Evolutionary conservation across 2,329 filamentous ascomycete species (phyloP), one percentile per base, ranked within the genome.

Genomic region (Pseudogymnoascus sp.): DNA sequence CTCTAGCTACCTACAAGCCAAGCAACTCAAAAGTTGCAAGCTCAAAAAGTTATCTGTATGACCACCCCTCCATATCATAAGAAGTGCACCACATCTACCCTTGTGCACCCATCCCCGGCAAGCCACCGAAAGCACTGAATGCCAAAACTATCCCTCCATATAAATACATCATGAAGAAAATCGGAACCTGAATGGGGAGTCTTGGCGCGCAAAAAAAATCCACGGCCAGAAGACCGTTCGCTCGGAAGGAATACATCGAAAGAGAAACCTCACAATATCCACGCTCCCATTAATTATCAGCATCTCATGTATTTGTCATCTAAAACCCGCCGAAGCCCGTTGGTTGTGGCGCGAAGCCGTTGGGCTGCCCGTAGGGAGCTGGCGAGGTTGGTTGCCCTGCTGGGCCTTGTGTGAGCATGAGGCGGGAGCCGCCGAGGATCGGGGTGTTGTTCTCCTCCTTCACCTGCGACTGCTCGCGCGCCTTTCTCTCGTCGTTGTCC

Each of bases 401-500:
- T 25, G 93, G 90, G 8, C 92, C 94, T 71, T 95, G 92, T 37
- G 94, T 99, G 69, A 99, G 89, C 92, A 99, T 96, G 60, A 99
- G 83, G 60, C 94, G 87, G 67, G 87, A 88, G 65, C 86, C 88
- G 61, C 93, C 92, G 27, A 99, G 84, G 70, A 99, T 97, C 4
- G 94, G 94, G 0, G 91, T 92, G 75, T 89, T 93, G 72, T 96
- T 92, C 72, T 97, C 92, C 62, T 92, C 90, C 80, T 90, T 93
- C 79, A 93, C 85, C 67, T 83, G 78, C 62, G 83, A 82, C 69
- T 79, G 78, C 70, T 94, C 89, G 66, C 86, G 86, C 36, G 81
- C 81, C 77, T 96, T 97, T 71, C 92, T 88, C 73, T 92, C 90
- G 76, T 99, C 95, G 72, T 97, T 99, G 77, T 99, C 95, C 65